phyloP scores from a whole-genome alignment of 2,329 filamentous ascomycete genomes.

The Fusarium penzigii region DNA sequence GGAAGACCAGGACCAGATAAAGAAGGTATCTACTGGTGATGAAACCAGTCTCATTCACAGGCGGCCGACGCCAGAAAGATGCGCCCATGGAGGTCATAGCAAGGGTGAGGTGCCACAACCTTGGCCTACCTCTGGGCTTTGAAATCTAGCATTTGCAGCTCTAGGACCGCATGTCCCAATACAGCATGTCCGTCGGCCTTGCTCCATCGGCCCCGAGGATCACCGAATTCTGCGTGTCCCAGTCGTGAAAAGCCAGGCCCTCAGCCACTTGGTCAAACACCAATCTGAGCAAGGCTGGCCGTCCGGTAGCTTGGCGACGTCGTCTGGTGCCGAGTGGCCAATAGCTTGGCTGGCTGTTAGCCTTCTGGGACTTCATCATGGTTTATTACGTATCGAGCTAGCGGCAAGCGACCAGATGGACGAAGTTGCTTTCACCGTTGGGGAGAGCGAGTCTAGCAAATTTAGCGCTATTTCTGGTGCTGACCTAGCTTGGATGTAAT shows the following conservation, averaged over 20 bases:
- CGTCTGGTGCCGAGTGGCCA: neutral
- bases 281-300: neutral
- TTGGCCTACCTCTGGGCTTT: neutral
- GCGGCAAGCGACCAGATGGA: neutral
- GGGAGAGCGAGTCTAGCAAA: no score
- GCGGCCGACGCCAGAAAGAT: neutral
- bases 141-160: neutral
- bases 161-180: neutral
- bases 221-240: no score
- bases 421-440: neutral
- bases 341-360: neutral
- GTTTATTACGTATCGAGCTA: neutral
- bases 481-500: no score
- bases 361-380: neutral
- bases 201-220: no score
- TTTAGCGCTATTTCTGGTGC: no score
- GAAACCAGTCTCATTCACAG: conserved; percentile 3
- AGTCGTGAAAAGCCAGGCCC: neutral
- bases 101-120: neutral
- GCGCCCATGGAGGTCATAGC: neutral
- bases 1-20: conserved; percentile 18
- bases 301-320: neutral
- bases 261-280: neutral
- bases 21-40: conserved; percentile 18
- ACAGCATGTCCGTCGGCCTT: no score